Base-by-base conservation (phyloP, 805 yeast genomes). In the Starmerella bombi region DNA sequence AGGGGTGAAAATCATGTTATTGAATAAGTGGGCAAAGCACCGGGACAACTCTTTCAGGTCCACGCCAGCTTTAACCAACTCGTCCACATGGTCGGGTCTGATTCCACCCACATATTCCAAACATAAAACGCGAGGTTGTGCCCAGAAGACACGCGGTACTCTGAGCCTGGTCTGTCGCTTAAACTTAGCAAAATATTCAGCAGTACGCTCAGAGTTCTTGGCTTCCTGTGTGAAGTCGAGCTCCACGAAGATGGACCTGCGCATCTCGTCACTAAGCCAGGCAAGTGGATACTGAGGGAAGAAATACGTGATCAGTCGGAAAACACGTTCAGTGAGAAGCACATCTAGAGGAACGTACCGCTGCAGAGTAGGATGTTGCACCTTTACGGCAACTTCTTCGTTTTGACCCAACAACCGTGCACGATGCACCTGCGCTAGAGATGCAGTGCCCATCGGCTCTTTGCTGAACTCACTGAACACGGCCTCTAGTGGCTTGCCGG, bases 181-280 rank as follows among this genome's bases (percentile, higher is more conserved):
- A 53, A 63, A 75, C 25, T 69, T 58, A 36, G 63, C 55, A 57
- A 91, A 91, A 57, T 81, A 77, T 33, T 69, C 66, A 9, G 69
- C 69, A 0, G 97, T 84, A n/a, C 62, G 65, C 21, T 59, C 58
- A 1, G 97, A 83, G 59, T 91, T 88, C 40, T 64, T 61, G 2
- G 95, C 95, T 58, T 91, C 99, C 50, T 77, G 76, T 10, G 71
- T 69, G 61, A 91, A 91, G 61, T 91, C 84, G 36, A 91, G 66
- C 59, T 91, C 99, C n/a, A 81, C 85, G 55, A 69, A 85, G 39
- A 91, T 85, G 1, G 94, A 82, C 25, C 67, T 68, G 53, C 81
- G 83, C 59, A 91, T 66, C 60, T 91, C 98, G 43, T 91, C 95
- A 12, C 94, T 83, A n/a, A 91, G 67, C 98, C 98, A 91, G 3